These are phyloP conservation scores for Sarcodon aspratus DNA, from an alignment of 768 basidiomycete genomes.

Conservation along the genomic window DNA sequence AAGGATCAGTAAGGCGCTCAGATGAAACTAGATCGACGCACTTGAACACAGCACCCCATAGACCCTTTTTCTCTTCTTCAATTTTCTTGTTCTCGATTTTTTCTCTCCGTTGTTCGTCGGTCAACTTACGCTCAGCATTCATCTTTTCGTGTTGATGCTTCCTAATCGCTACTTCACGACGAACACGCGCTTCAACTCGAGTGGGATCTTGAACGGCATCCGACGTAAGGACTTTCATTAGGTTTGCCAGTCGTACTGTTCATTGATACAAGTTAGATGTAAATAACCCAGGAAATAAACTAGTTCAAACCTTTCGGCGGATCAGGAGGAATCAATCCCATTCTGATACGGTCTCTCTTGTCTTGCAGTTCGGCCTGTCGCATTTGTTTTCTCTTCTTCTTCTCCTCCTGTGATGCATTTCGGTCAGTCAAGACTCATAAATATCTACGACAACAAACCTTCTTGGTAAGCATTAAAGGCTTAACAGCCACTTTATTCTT, in stretches of 20 bases:
- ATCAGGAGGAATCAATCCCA: slow-evolving; percentile 94
- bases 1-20: background rate
- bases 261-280: slow-evolving; percentile 2
- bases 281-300: background rate
- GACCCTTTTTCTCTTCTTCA: slow-evolving; percentile 81
- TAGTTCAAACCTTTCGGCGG: slow-evolving; percentile 70
- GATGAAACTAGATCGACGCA: slow-evolving; percentile 26
- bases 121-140: slow-evolving; percentile 87
- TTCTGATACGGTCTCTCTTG: slow-evolving; percentile 86
- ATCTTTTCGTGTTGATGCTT: slow-evolving; percentile 87
- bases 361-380: slow-evolving; percentile 87
- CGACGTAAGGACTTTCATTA: slow-evolving; percentile 96
- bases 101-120: slow-evolving; percentile 79
- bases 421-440: background rate
- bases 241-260: slow-evolving; percentile 81
- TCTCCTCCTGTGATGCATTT: slow-evolving; percentile 54
- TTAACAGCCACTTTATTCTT: slow-evolving; percentile 72
- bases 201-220: slow-evolving; percentile 98
- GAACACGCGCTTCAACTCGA: slow-evolving; percentile 89
- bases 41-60: slow-evolving; percentile 85
- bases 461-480: slow-evolving; percentile 87
- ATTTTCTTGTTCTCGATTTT: slow-evolving; percentile 79
- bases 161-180: slow-evolving; percentile 86
- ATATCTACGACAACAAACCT: slow-evolving; percentile 29
- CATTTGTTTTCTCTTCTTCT: slow-evolving; percentile 91